phyloP scores from a whole-genome alignment of 1,139 yeast species.

The Geotrichum macrosporum region DNA sequence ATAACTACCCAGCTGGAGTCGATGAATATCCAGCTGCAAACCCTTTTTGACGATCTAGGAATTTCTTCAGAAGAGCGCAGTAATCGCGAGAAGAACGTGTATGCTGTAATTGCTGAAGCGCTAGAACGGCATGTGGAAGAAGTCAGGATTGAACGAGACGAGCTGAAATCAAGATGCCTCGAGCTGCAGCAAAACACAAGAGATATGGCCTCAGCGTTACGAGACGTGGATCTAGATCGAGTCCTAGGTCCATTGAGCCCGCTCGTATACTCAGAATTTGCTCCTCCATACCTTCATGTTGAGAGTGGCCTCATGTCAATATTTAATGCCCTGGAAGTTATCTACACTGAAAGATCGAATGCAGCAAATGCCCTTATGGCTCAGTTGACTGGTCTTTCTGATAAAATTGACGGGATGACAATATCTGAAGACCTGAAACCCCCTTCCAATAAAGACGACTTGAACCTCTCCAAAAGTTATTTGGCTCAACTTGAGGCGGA shows the following conservation, averaged over 20 bases:
- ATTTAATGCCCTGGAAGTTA: constrained; percentile 7
- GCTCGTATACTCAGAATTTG: constrained; percentile 7
- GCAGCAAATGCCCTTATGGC: constrained; percentile 13
- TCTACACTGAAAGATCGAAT: constrained; percentile 17
- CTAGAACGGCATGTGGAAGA: constrained; percentile 33
- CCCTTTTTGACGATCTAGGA: constrained; percentile 38
- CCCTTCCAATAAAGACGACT: constrained; percentile 17
- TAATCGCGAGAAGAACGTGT: constrained; percentile 33
- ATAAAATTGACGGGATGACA: constrained; percentile 15
- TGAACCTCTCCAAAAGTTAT: constrained; percentile 26
- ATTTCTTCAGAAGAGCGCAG: constrained; percentile 31
- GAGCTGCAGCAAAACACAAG: constrained; percentile 28
- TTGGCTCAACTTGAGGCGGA: constrained; percentile 32
- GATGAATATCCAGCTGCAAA: constrained; percentile 32
- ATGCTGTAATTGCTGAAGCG: constrained; percentile 34
- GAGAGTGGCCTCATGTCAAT: constrained; percentile 6
- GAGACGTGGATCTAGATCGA: constrained; percentile 28
- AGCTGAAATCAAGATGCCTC: constrained; percentile 28
- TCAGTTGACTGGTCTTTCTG: constrained; percentile 14
- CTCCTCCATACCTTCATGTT: constrained; percentile 12
- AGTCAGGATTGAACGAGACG: constrained; percentile 34
- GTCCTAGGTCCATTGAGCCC: constrained; percentile 19
- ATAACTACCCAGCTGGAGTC: constrained; percentile 33
- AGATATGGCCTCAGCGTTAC: constrained; percentile 31
- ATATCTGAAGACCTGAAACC: constrained; percentile 12